Base-by-base conservation (phyloP, 2,329 filamentous ascomycete genomes). In the Fusarium hainanense region DNA sequence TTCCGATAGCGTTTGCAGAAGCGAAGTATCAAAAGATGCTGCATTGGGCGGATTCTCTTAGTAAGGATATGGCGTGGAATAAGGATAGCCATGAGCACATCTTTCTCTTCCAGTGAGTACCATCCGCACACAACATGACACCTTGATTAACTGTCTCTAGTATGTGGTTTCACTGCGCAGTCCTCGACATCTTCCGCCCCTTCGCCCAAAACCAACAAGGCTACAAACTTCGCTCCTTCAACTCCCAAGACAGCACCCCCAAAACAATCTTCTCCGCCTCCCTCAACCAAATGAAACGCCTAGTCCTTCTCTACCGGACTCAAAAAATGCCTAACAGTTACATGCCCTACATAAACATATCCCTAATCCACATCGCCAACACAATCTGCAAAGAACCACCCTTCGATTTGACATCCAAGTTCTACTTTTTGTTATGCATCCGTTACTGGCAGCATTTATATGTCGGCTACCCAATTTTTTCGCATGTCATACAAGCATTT, bases 331-430 rank as follows among this genome's bases (percentile, higher is more conserved):
- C 58, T 8, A 49, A 18, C 0, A 58, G 54, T 1, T 61, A 61
- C 7, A 58, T 61, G 54, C 58, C 58, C 12, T 61, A 61, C 3
- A 58, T 61, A 2, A 61, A 58, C 21, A 58, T 58, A 5, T 58
- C 54, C 6, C 34, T 61, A 1, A 9, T 61, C 9, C 58, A 58
- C n/a, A 61, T 61, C 10, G 58, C 43, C 27, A 61, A 13, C 23
- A 59, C 54, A 4, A 58, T 61, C 18, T 50, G 58, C 23, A 58
- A 4, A 30, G 58, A 59, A 11, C n/a, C 16, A 3, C 25, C 4
- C 0, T 16, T 25, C 7, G 43, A 61, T 4, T 12, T 20, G 0
- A 50, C 30, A 0, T 11, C 54, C 0, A 61, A 25, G 1, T 61
- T 50, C 0, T 61, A 61, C 6, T 59, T 58, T 1, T 3, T 58